phyloP scores from a whole-genome alignment of 2,329 filamentous ascomycete genomes.

The Neonectria sp. region DNA sequence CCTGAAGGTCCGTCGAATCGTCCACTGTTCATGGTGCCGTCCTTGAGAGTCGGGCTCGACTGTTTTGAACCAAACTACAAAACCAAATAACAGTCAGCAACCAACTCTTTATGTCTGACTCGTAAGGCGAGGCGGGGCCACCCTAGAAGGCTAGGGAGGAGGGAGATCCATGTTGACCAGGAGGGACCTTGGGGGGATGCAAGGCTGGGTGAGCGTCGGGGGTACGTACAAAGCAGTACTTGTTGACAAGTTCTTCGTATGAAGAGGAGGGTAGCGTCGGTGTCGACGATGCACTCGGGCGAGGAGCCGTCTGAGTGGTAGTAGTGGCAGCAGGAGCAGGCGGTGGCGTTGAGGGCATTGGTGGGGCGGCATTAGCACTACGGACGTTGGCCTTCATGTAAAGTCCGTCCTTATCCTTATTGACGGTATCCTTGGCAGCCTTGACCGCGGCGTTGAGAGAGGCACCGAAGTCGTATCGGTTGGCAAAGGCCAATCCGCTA shows the following conservation, averaged over 20 bases:
- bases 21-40: conserved; percentile 61
- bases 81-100: conserved; percentile 57
- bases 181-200: conserved; percentile 38
- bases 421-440: conserved; percentile 75
- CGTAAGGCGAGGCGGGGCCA: conserved; percentile 38
- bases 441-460: conserved; percentile 88
- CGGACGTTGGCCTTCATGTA: conserved; percentile 68
- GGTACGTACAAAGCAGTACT: conserved; percentile 99
- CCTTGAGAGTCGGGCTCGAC: conserved; percentile 65
- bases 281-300: conserved; percentile 65
- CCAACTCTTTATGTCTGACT: conserved; percentile 43
- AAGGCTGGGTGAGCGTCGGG: conserved; percentile 53
- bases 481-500: conserved; percentile 84
- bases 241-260: conserved; percentile 97
- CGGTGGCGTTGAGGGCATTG: conserved; percentile 42
- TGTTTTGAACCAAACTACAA: conserved; percentile 75
- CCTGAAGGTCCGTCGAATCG: conserved; percentile 52
- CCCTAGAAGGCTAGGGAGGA: conserved; percentile 31
- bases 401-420: conserved; percentile 72
- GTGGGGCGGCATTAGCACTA: conserved; percentile 44
- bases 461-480: conserved; percentile 96
- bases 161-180: conserved; percentile 35
- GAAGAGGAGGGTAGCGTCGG: conserved; percentile 83
- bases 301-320: conserved; percentile 47
- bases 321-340: conserved; percentile 28